phyloP scores from a whole-genome alignment of 2,329 filamentous ascomycete species.

The Pyricularia grisea region DNA sequence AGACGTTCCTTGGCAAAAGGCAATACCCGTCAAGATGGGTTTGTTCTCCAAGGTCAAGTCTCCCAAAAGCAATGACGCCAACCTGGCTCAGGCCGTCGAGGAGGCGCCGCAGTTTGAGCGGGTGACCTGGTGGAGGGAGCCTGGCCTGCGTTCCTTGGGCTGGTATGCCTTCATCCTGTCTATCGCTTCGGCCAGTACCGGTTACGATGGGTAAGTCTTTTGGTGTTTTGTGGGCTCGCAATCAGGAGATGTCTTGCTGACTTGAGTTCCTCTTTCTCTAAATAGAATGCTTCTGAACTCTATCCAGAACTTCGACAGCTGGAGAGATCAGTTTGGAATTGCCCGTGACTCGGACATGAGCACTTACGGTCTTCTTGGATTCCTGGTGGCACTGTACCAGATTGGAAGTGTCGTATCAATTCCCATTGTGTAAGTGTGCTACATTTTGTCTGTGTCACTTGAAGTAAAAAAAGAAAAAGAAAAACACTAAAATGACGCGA shows the following conservation, averaged over 20 bases:
- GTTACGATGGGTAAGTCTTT: slow-evolving; percentile 40
- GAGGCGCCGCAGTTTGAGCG: slow-evolving; percentile 38
- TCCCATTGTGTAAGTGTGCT: slow-evolving; percentile 37
- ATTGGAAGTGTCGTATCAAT: slow-evolving; percentile 48
- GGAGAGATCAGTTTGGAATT: slow-evolving; percentile 36
- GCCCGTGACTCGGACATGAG: not conserved
- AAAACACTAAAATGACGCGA: not conserved
- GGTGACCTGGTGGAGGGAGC: slow-evolving; percentile 43
- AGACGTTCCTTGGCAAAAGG: not conserved
- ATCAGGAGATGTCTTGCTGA: not conserved
- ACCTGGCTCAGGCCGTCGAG: slow-evolving; percentile 23
- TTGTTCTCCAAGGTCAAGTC: slow-evolving; percentile 14
- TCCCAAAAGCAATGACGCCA: slow-evolving; percentile 13
- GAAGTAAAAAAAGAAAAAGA: not conserved
- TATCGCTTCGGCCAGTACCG: slow-evolving; percentile 45
- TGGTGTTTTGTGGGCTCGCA: not conserved
- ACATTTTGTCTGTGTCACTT: not conserved
- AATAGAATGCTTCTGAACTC: slow-evolving; percentile 33
- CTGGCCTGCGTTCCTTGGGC: slow-evolving; percentile 46
- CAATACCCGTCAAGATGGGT: slow-evolving; percentile 14
- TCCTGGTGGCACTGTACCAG: slow-evolving; percentile 50
- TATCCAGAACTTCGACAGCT: slow-evolving; percentile 32
- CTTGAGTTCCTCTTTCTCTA: not conserved
- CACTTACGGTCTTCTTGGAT: slow-evolving; percentile 25
- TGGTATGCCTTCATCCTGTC: slow-evolving; percentile 40